These are phyloP conservation scores for Paraconiothyrium brasiliense DNA, from an alignment of 2,329 filamentous ascomycete genomes.

Conservation along the genomic window DNA sequence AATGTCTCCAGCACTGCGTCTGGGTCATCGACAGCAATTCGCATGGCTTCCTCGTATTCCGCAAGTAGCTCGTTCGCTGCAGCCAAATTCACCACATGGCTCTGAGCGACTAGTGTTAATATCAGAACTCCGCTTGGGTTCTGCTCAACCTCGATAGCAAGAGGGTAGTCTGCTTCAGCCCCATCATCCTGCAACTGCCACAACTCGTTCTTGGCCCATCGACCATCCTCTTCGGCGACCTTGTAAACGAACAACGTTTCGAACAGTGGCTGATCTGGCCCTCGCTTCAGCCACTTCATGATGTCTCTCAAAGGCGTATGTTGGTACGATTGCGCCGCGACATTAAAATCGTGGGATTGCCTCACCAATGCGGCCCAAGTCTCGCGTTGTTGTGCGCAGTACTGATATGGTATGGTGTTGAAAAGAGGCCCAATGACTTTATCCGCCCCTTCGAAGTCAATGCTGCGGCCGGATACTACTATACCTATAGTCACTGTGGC, in stretches of 20 bases:
- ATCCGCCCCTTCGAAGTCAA: conserved; percentile 73
- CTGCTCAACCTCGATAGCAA: conserved; percentile 78
- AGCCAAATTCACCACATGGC: conserved; percentile 49
- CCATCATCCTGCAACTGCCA: conserved; percentile 63
- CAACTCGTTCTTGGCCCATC: conserved; percentile 45
- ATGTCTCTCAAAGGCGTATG: conserved; percentile 82
- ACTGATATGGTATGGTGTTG: conserved; percentile 83
- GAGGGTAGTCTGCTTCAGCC: conserved; percentile 71
- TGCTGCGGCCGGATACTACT: conserved; percentile 79
- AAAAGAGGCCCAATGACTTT: conserved; percentile 82
- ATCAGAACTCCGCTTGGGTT: conserved; percentile 58
- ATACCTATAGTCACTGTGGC: conserved; percentile 71
- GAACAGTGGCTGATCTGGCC: conserved; percentile 66
- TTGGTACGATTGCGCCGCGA: conserved; percentile 74
- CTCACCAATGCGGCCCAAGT: conserved; percentile 70
- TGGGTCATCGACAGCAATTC: conserved; percentile 47
- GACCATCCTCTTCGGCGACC: conserved; percentile 44
- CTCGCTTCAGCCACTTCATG: conserved; percentile 76
- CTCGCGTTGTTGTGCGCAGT: conserved; percentile 54
- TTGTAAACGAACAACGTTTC: conserved; percentile 87
- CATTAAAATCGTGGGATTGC: conserved; percentile 76
- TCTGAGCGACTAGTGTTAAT: conserved; percentile 69
- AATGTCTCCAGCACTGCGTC: conserved; percentile 29
- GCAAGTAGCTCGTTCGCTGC: conserved; percentile 53
- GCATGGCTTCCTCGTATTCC: conserved; percentile 54